Conservation (phyloP, 2,329 filamentous ascomycete species). For the Colletotrichum chrysophilum region DNA sequence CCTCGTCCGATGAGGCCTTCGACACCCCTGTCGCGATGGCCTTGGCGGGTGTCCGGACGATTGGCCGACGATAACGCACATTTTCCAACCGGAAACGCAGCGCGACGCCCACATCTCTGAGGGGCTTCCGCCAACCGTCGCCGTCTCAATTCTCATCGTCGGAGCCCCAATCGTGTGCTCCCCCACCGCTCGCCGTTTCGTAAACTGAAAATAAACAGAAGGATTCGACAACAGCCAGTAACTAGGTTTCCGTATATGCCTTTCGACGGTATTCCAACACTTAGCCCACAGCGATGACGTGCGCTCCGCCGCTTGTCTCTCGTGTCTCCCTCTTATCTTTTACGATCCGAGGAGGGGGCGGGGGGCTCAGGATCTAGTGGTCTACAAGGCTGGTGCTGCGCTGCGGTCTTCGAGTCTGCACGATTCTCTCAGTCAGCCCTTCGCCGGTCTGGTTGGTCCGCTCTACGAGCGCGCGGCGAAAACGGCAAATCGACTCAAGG, state of each 20-base stretch:
- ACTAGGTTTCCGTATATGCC: conserved; percentile 4
- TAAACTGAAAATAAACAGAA: background rate
- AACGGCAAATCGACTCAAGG: background rate
- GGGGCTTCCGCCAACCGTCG: background rate
- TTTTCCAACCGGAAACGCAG: background rate
- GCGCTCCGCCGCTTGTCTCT: background rate
- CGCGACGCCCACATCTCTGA: background rate
- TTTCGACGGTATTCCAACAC: conserved; percentile 17
- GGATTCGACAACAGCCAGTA: background rate
- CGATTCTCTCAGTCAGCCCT: background rate
- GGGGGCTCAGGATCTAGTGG: background rate
- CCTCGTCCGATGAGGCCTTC: background rate
- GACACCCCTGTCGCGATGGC: conserved; percentile 1
- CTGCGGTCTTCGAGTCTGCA: conserved; percentile 1
- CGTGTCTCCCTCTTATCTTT: background rate
- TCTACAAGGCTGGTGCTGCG: background rate
- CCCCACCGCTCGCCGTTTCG: background rate
- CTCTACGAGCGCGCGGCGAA: background rate
- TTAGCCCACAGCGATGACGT: conserved; percentile 6
- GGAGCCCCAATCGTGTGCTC: background rate
- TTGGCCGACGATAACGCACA: conserved; percentile 14
- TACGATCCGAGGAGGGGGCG: background rate
- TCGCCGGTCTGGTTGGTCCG: background rate
- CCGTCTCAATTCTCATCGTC: background rate
- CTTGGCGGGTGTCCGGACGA: conserved; percentile 4